Evolutionary conservation across 805 yeast genomes (phyloP).

Genomic region (Scheffersomyces stipitis): DNA sequence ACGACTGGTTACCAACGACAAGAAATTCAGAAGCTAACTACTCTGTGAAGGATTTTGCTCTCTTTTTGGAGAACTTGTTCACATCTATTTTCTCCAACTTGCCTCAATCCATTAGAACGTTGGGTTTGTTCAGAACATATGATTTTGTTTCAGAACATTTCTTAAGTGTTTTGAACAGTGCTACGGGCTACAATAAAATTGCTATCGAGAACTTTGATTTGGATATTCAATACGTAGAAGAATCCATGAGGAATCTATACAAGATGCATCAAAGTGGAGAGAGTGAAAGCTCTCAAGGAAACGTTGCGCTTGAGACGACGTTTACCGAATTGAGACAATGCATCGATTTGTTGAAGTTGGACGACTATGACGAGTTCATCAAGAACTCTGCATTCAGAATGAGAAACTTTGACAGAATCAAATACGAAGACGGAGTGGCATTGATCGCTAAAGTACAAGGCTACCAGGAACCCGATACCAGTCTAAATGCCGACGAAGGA

Average conservation of each 20-base stretch:
- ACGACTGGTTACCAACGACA: conserved; percentile 69
- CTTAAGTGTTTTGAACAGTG: conserved; percentile 56
- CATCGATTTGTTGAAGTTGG: conserved; percentile 66
- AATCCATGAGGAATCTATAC: conserved; percentile 43
- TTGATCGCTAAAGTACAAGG: conserved; percentile 54
- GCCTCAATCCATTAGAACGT: conserved; percentile 73
- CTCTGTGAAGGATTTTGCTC: conserved; percentile 79
- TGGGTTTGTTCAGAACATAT: conserved; percentile 82
- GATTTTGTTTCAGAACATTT: conserved; percentile 79
- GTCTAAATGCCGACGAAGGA: conserved; percentile 1
- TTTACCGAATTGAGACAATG: conserved; percentile 79
- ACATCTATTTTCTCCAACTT: conserved; percentile 79
- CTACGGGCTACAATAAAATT: conserved; percentile 54
- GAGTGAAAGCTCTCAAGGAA: conserved; percentile 23
- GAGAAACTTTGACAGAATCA: conserved; percentile 68
- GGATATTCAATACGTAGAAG: conserved; percentile 78
- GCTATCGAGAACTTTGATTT: conserved; percentile 72
- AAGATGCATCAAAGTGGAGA: conserved; percentile 16
- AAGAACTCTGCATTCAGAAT: conserved; percentile 44
- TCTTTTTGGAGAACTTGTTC: conserved; percentile 81
- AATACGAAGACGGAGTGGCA: conserved; percentile 65
- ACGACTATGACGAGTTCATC: conserved; percentile 62
- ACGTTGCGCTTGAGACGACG: conserved; percentile 64
- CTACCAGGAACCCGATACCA: conserved; percentile 18
- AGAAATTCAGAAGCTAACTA: conserved; percentile 63